Base-by-base conservation (phyloP, 2,329 filamentous ascomycete genomes). In the Coniochaeta sp. region DNA sequence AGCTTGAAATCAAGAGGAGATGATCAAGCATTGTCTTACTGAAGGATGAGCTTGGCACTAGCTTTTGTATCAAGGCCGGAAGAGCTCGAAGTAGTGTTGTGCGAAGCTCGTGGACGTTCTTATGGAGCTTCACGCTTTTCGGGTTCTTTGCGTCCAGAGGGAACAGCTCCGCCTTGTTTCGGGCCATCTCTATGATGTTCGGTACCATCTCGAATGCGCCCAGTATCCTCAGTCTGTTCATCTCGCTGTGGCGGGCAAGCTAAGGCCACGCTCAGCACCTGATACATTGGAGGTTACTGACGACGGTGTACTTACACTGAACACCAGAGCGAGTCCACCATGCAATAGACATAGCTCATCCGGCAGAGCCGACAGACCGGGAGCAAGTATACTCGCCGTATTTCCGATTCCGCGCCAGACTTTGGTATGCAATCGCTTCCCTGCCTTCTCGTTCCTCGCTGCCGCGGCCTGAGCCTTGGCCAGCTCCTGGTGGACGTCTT, bases 151-250 rank as follows among this genome's bases (percentile, higher is more conserved):
- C 38, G 12, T 55, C 52, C 1, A 49, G 22, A 6, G 49, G 32
- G 22, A 58, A 54, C 4, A 13, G 52, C 5, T 48, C 13, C 1
- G 47, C 12, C 20, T 55, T 56, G 51, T 48, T 53, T 16, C 40
- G n/a, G 26, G 53, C 54, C 38, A 50, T 52, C 45, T 55, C 51
- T 16, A 58, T 52, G 45, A 58, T 55, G 24, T 53, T 52, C 1
- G 56, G 56, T 14, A 58, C 35, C 12, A 31, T 42, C 32, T 55
- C 54, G 27, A 58, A 58, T 10, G 52, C 56, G 5, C 30, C 42
- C 6, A 58, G 53, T 45, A 58, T 56, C 33, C 54, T 55, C 12
- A 38, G 24, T 30, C 56, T 33, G 31, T 56, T 55, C 22, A 52
- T 38, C 27, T 53, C 42, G 28, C 55, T 47, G 18, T 57, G 55